Conservation (phyloP, 768 basidiomycete genomes). For the Imleria badia region DNA sequence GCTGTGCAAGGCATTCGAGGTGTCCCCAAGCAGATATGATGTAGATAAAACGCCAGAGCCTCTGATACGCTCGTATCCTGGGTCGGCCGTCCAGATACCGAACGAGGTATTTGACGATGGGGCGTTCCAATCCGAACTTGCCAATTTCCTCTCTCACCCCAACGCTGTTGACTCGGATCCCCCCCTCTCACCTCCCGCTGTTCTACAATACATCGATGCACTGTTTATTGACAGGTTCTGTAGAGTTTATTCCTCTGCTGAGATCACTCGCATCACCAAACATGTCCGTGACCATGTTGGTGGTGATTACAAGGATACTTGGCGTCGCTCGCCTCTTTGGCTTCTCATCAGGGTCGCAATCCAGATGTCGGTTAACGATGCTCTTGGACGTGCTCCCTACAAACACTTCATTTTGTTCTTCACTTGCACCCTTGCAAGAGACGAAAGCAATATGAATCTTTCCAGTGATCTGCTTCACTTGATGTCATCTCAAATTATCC, state of each 20-base stretch:
- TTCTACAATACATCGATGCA: not conserved
- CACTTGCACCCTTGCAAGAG: slow-evolving; percentile 23
- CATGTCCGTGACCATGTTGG: slow-evolving; percentile 26
- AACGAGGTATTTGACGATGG: slow-evolving; percentile 9
- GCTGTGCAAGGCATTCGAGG: not conserved
- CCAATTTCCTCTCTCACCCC: slow-evolving; percentile 21
- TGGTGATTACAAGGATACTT: not conserved
- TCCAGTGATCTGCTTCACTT: slow-evolving; percentile 24
- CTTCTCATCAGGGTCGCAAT: slow-evolving; percentile 30
- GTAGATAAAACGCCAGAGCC: slow-evolving; percentile 31
- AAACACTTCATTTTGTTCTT: slow-evolving; percentile 49
- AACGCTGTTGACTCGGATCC: not conserved
- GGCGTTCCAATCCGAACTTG: slow-evolving; percentile 14
- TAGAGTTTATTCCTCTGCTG: too few relatives aligned
- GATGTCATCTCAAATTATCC: slow-evolving; percentile 23
- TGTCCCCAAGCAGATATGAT: slow-evolving; percentile 28
- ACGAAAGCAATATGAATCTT: slow-evolving; percentile 12
- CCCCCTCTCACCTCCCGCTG: not conserved
- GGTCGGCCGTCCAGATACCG: slow-evolving; percentile 11
- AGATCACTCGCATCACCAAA: not conserved
- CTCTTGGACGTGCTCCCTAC: slow-evolving; percentile 30
- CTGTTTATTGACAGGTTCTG: not conserved
- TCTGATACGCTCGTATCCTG: slow-evolving; percentile 34
- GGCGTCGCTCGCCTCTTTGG: slow-evolving; percentile 37
- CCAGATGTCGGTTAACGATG: slow-evolving; percentile 23